A percentile compares a stretch with the other conserved stretches of the same genome.
These are phyloP conservation scores for Salvia miltiorrhiza DNA, from an alignment of 257 asterid species.

Conservation along the genomic window DNA sequence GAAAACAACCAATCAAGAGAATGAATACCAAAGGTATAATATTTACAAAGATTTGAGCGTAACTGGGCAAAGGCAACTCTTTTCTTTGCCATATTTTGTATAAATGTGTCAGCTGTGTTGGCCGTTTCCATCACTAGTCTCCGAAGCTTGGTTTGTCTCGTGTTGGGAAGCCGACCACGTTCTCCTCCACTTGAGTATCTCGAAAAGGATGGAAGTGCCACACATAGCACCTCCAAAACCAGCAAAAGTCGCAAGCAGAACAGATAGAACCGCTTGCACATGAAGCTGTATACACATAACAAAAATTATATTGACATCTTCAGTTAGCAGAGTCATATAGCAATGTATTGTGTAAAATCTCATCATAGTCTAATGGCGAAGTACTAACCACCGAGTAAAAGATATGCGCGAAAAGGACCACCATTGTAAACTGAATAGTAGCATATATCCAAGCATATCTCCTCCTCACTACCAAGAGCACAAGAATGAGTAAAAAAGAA, in stretches of 20 bases:
- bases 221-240: slow-evolving; percentile 93
- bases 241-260: slow-evolving; percentile 74
- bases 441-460: slow-evolving; percentile 86
- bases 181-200: slow-evolving; percentile 60
- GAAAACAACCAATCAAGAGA: background rate
- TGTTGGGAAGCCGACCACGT: slow-evolving; percentile 33
- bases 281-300: slow-evolving; percentile 44
- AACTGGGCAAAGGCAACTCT: slow-evolving; percentile 7
- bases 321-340: background rate
- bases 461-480: slow-evolving; percentile 50
- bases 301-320: slow-evolving; percentile 2
- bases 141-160: slow-evolving; percentile 36
- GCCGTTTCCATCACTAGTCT: slow-evolving; percentile 7
- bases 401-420: slow-evolving; percentile 72
- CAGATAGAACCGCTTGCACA: slow-evolving; percentile 71
- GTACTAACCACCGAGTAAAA: slow-evolving; percentile 77
- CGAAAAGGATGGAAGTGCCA: slow-evolving; percentile 62
- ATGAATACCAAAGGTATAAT: background rate
- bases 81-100: background rate
- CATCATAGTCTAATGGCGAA: background rate
- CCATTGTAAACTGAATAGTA: slow-evolving; percentile 67
- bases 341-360: background rate
- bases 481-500: slow-evolving; percentile 3
- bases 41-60: background rate
- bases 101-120: background rate